phyloP scores from a whole-genome alignment of 805 yeast species.

The Ogataea saltuana region DNA sequence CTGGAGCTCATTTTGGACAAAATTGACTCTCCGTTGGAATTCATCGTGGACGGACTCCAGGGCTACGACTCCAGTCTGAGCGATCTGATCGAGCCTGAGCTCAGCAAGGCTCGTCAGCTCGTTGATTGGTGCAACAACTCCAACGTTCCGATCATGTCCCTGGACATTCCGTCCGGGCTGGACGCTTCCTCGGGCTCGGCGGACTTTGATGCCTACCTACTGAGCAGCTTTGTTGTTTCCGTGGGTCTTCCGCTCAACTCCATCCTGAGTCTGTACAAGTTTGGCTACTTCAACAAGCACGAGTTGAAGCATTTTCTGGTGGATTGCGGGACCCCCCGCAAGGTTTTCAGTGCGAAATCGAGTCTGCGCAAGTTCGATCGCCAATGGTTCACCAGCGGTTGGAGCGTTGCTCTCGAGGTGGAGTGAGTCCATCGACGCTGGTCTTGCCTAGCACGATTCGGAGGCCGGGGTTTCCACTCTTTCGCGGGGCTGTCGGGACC shows the following conservation, averaged over 20 bases:
- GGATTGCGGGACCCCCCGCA: slow-evolving; percentile 71
- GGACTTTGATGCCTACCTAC: slow-evolving; percentile 26
- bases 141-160: slow-evolving; percentile 52
- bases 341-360: slow-evolving; percentile 44
- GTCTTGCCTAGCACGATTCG: neutral
- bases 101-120: slow-evolving; percentile 42
- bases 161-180: slow-evolving; percentile 81
- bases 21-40: slow-evolving; percentile 72
- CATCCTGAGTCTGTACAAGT: slow-evolving; percentile 57
- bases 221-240: slow-evolving; percentile 61
- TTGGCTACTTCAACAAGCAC: slow-evolving; percentile 47
- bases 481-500: no score
- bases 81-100: slow-evolving; percentile 52
- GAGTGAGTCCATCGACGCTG: slow-evolving; percentile 8
- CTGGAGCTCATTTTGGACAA: slow-evolving; percentile 42
- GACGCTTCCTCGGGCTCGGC: slow-evolving; percentile 77
- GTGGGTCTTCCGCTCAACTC: slow-evolving; percentile 75
- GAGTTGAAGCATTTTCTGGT: slow-evolving; percentile 60
- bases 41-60: slow-evolving; percentile 80
- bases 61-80: slow-evolving; percentile 73
- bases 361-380: slow-evolving; percentile 51
- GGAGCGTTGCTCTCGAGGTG: slow-evolving; percentile 26
- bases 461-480: neutral
- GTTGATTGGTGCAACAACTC: slow-evolving; percentile 68
- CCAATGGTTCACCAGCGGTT: slow-evolving; percentile 30